Conservation (phyloP, 2,329 filamentous ascomycete genomes). For the Monascus ruber region DNA sequence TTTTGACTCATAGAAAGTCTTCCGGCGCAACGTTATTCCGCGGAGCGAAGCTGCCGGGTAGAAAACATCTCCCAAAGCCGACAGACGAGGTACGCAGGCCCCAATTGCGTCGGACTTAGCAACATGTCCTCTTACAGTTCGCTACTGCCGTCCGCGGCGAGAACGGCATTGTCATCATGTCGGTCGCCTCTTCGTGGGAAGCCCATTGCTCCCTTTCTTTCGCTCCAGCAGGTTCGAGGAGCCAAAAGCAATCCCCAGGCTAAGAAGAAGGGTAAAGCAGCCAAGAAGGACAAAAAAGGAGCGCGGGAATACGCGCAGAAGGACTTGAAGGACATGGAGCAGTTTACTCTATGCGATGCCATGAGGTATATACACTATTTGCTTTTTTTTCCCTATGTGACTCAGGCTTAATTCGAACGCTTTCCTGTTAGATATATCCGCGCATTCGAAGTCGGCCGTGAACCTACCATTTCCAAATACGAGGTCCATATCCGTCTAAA, state of each 20-base stretch:
- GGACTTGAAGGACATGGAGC: conserved; percentile 53
- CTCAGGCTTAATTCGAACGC: conserved; percentile 3
- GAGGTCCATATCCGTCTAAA: conserved; percentile 75
- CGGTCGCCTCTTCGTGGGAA: conserved; percentile 16
- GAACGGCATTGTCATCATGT: conserved; percentile 22
- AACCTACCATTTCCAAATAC: conserved; percentile 67
- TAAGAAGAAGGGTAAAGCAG: conserved; percentile 45
- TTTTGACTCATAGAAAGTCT: conserved; percentile 1
- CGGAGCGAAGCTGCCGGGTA: conserved; percentile 15
- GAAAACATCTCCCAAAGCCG: conserved; percentile 13
- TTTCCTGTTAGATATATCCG: conserved; percentile 62
- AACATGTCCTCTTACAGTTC: conserved; percentile 25
- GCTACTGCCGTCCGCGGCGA: conserved; percentile 23
- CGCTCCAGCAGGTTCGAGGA: conserved; percentile 24
- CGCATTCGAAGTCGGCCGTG: conserved; percentile 78
- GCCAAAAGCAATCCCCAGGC: conserved; percentile 25
- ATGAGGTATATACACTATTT: conserved; percentile 51
- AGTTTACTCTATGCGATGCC: conserved; percentile 79
- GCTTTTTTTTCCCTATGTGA: conserved; percentile 3
- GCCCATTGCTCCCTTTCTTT: conserved; percentile 21
- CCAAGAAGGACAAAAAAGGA: conserved; percentile 52
- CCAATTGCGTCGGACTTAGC: conserved; percentile 1
- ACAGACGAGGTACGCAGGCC: background rate
- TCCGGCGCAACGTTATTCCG: conserved; percentile 24
- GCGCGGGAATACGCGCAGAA: conserved; percentile 54